These are phyloP conservation scores for Tolypocladium pustulatum DNA, from an alignment of 2,329 filamentous ascomycete genomes.

Conservation along the genomic window DNA sequence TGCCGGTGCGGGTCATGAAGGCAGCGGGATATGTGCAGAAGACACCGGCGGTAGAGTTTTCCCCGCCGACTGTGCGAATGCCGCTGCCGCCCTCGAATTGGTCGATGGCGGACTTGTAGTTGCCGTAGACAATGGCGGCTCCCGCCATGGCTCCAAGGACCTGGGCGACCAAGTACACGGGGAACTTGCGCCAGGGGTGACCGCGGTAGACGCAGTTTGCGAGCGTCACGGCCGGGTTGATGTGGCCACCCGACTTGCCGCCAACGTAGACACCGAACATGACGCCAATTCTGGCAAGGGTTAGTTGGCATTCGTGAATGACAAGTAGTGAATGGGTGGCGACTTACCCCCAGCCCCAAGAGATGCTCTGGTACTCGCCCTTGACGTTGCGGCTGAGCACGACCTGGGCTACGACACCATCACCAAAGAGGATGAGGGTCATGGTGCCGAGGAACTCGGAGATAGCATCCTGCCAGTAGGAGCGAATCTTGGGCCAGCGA, in stretches of 20 bases:
- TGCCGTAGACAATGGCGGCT: slow-evolving; percentile 48
- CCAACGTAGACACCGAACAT: slow-evolving; percentile 61
- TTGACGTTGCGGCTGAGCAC: slow-evolving; percentile 40
- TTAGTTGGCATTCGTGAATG: background rate
- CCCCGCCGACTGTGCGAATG: slow-evolving; percentile 49
- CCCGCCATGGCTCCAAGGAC: slow-evolving; percentile 56
- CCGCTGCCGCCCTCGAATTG: slow-evolving; percentile 48
- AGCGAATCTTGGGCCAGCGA: slow-evolving; percentile 42
- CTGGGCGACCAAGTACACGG: slow-evolving; percentile 56
- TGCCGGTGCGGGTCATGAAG: slow-evolving; percentile 55
- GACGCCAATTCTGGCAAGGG: slow-evolving; percentile 40
- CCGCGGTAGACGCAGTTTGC: slow-evolving; percentile 58
- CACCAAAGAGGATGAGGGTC: slow-evolving; percentile 57
- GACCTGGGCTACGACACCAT: slow-evolving; percentile 63
- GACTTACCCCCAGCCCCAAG: slow-evolving; percentile 38
- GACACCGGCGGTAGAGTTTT: slow-evolving; percentile 55
- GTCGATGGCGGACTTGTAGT: slow-evolving; percentile 56
- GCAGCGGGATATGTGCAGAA: slow-evolving; percentile 63
- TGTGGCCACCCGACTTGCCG: slow-evolving; percentile 54
- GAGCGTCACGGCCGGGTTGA: slow-evolving; percentile 63
- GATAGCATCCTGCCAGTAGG: slow-evolving; percentile 44
- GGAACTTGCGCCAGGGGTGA: slow-evolving; percentile 59
- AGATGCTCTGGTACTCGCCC: slow-evolving; percentile 39
- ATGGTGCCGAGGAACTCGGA: slow-evolving; percentile 61
- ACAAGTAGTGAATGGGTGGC: background rate